Evolutionary conservation across 306 rosid species (phyloP).

Genomic region (Acacia melanoxylon): DNA sequence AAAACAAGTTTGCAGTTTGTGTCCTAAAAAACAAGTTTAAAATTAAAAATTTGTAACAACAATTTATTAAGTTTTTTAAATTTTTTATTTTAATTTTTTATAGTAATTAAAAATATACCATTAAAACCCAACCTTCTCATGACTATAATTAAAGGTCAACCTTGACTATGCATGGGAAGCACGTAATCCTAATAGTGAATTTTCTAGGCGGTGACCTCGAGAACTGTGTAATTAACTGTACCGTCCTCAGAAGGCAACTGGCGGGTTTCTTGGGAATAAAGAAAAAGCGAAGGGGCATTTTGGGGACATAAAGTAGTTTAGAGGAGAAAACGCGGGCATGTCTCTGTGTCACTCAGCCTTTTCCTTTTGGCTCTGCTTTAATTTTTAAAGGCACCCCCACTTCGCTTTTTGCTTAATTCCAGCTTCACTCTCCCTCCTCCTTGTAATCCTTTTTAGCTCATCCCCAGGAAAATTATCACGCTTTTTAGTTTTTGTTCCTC

Average conservation of each 20-base stretch:
- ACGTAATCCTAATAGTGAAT: background rate
- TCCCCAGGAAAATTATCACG: background rate
- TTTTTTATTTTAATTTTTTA: background rate
- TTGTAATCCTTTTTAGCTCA: background rate
- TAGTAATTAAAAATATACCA: background rate
- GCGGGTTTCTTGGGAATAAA: background rate
- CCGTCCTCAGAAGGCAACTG: background rate
- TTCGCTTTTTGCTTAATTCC: background rate
- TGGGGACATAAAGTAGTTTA: background rate
- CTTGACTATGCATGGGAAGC: background rate
- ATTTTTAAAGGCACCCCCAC: background rate
- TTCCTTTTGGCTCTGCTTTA: constrained; percentile 5
- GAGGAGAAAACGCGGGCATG: constrained; percentile 1
- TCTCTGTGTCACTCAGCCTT: constrained; percentile 20
- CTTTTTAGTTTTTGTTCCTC: background rate
- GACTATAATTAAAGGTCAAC: background rate
- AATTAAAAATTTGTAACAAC: too few relatives aligned
- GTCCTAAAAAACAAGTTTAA: background rate
- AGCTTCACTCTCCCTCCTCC: background rate
- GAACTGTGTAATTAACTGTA: background rate
- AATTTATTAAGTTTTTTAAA: too few relatives aligned
- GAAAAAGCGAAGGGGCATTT: background rate
- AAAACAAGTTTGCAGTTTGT: background rate
- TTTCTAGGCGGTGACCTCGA: background rate
- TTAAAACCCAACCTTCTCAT: background rate